Evolutionary conservation across 1,139 yeast genomes (phyloP), one percentile per base, ranked within the genome.

Genomic region (Yamadazyma siamensis): DNA sequence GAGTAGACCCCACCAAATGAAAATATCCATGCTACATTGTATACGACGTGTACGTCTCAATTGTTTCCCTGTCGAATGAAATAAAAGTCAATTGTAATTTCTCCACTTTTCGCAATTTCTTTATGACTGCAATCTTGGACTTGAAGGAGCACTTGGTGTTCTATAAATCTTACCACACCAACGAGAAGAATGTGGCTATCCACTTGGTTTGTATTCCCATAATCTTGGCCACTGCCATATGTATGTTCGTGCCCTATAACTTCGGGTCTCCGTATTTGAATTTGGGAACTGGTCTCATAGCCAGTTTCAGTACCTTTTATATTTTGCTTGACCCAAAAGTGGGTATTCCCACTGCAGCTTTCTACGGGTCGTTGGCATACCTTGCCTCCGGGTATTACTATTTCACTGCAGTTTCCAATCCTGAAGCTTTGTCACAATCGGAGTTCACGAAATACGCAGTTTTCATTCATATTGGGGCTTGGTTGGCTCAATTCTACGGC

Each of bases 401-500:
- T 41, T 40, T 70, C 16, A 43, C 59, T 33, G 41, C 39, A 11
- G 26, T 39, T 1, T 23, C 38, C 4, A 35, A 50, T 6, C 44
- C 71, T 18, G 23, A 36, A 3, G 12, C 21, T 15, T 16, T 36
- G 15, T 21, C 43, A 50, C 33, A 48, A 46, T 24, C 32, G 3
- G 36, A 39, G 8, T 25, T 42, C n/a, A 34, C 32, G 20, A 37
- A 26, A 26, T 48, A 42, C 27, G 67, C 75, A 4, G 37, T 60
- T 18, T 46, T 38, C 0, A 43, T 73, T 16, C 84, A 82, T 52
- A 52, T 71, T 0, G 27, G 56, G 2, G 64, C 84, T 10, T 91
- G 98, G 97, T 48, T 78, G 13, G 78, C 78, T n/a, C 97, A 91
- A 51, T 88, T 91, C 55, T 67, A 82, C 36, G 96, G 96, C 4